Percentiles rank a stretch among this genome's conserved stretches.
Evolutionary conservation across 371 early-diverging fungal genomes (phyloP).

Genomic region (Mortierella sp.): DNA sequence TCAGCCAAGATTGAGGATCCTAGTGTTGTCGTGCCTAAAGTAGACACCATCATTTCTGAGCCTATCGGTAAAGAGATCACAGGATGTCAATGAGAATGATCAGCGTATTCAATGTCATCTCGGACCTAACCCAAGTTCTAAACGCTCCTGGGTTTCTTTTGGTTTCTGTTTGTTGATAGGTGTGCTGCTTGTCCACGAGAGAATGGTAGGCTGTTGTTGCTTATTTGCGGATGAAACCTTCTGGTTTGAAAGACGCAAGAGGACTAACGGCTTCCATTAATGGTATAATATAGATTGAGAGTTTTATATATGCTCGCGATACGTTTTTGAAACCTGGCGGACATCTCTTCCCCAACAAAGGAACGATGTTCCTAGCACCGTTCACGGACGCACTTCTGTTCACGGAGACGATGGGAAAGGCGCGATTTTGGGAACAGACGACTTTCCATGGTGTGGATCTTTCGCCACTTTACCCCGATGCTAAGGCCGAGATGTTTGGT

Average conservation of each 20-base stretch:
- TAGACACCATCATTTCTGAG: constrained; percentile 96
- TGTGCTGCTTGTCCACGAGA: constrained; percentile 95
- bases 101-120: not conserved
- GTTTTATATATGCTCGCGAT: constrained; percentile 90
- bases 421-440: constrained; percentile 88
- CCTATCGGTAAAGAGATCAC: constrained; percentile 76
- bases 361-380: constrained; percentile 91
- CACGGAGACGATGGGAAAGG: constrained; percentile 94
- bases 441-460: constrained; percentile 96
- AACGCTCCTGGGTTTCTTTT: not conserved
- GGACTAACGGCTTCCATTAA: constrained; percentile 3
- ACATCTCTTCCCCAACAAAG: constrained; percentile 90
- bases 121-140: not conserved
- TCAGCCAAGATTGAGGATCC: constrained; percentile 90
- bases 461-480: constrained; percentile 83
- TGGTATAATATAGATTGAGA: constrained; percentile 73
- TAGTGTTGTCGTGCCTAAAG: constrained; percentile 73
- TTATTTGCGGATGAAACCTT: not conserved
- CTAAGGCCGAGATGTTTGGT: constrained; percentile 90
- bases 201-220: constrained; percentile 71
- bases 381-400: constrained; percentile 86
- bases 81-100: not conserved
- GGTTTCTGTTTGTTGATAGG: constrained; percentile 37
- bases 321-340: constrained; percentile 94
- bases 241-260: not conserved